phyloP scores from a whole-genome alignment of 2,329 filamentous ascomycete genomes.

The Arthrobotrys sphaeroides region DNA sequence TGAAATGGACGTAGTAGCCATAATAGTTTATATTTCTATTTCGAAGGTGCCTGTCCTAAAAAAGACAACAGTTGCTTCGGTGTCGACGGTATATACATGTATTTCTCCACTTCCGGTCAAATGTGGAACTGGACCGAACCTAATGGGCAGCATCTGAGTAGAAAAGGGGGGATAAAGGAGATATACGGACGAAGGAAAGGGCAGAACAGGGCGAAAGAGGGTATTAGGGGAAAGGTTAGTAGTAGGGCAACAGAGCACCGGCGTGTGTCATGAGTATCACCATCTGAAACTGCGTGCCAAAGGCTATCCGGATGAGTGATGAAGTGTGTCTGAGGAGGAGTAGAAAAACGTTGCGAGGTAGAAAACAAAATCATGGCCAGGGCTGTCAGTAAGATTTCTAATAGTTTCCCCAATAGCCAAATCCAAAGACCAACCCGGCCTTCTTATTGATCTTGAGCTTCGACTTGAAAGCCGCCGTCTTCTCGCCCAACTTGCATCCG shows the following conservation, averaged over 20 bases:
- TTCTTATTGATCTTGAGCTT: constrained; percentile 18
- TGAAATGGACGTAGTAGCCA: background rate
- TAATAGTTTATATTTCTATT: too few relatives aligned
- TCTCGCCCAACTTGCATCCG: background rate
- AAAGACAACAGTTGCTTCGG: background rate
- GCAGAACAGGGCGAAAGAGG: background rate
- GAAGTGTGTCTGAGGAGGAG: too few relatives aligned
- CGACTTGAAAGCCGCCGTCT: background rate
- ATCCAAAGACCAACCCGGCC: constrained; percentile 12
- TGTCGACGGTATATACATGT: background rate
- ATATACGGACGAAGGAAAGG: background rate
- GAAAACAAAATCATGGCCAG: background rate
- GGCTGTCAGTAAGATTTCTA: background rate
- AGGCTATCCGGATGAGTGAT: too few relatives aligned
- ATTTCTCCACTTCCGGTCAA: background rate
- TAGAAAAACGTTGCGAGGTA: background rate
- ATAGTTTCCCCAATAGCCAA: constrained; percentile 36
- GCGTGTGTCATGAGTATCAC: too few relatives aligned
- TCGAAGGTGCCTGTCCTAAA: too few relatives aligned
- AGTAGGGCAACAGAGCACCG: too few relatives aligned
- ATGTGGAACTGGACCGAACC: background rate
- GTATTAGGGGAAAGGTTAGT: too few relatives aligned
- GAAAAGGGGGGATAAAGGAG: background rate
- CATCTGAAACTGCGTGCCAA: too few relatives aligned
- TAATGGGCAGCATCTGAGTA: background rate